Percentiles rank a stretch among this genome's conserved stretches.
phyloP scores from a whole-genome alignment of 2,329 filamentous ascomycete genomes.

The Pseudogymnoascus sp. region DNA sequence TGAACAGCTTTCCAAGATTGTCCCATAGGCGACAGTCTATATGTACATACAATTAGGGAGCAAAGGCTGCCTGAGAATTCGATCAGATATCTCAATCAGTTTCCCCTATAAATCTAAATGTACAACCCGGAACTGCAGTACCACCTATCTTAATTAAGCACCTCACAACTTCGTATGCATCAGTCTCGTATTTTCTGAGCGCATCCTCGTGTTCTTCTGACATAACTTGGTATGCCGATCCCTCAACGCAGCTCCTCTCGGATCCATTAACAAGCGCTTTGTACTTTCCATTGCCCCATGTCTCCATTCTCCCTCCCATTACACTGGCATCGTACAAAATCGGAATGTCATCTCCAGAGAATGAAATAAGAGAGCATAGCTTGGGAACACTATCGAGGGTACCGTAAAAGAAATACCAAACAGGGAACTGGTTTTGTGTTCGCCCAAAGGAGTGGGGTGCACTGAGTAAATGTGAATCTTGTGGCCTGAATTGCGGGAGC shows the following conservation, averaged over 20 bases:
- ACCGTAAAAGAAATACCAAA: slow-evolving; percentile 42
- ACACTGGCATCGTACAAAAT: slow-evolving; percentile 28
- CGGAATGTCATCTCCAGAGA: slow-evolving; percentile 23
- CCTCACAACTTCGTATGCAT: slow-evolving; percentile 34
- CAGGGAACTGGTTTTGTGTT: slow-evolving; percentile 20
- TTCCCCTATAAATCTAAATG: slow-evolving; percentile 26
- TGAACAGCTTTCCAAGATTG: neutral
- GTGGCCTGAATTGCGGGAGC: slow-evolving; percentile 28
- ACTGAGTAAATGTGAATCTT: neutral
- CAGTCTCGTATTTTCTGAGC: slow-evolving; percentile 34
- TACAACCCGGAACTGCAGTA: slow-evolving; percentile 21
- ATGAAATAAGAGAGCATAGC: slow-evolving; percentile 30
- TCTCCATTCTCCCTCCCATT: slow-evolving; percentile 28
- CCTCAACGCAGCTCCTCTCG: slow-evolving; percentile 21
- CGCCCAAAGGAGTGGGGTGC: slow-evolving; percentile 15
- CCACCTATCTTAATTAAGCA: slow-evolving; percentile 28
- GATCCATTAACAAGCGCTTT: slow-evolving; percentile 34
- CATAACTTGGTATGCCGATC: slow-evolving; percentile 30
- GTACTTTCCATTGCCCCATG: slow-evolving; percentile 35
- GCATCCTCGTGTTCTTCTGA: slow-evolving; percentile 31
- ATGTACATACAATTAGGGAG: neutral
- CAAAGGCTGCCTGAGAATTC: neutral
- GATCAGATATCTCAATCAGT: neutral
- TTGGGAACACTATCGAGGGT: slow-evolving; percentile 31
- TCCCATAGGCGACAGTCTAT: neutral